Evolutionary conservation across 2,329 filamentous ascomycete genomes (phyloP), one percentile per base, ranked within the genome.

Genomic region (Penicillium sp.): DNA sequence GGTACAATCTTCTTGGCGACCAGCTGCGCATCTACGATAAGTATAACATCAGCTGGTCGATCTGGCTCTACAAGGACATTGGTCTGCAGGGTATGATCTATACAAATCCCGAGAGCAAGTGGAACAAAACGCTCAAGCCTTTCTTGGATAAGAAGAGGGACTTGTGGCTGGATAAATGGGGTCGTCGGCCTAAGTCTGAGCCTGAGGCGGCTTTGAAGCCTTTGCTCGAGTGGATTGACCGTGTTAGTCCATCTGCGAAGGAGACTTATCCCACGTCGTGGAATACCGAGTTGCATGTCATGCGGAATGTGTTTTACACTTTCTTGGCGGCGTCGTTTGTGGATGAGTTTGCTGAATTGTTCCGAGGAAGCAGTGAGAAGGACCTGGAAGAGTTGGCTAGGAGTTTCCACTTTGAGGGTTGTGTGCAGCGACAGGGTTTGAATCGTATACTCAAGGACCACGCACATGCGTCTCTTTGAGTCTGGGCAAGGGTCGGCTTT

Each of bases 21-120:
- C 80, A 82, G 64, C 68, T 84, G 31, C 68, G 70, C 11, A 79
- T 84, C 41, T 85, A 85, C 65, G 77, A 80, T 51, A 77, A 79
- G 67, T 69, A 81, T 57, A 69, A 77, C 48, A 81, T 82, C 36
- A 75, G 77, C 52, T 87, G 84, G 85, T 81, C 74, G 15, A 87
- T 87, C 64, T 85, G 82, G 82, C 69, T 82, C 0, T 84, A 83
- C 69, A 85, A 84, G 66, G 82, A 85, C 57, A 79, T 84, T 39
- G 81, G 82, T 0, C 76, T 81, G 44, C 81, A 84, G 67, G 82
- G 82, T 6, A 83, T 85, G 81, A 72, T 82, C 0, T 79, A 82
- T 58, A 72, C 79, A 0, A 72, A 74, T 34, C 78, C 79, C 0
- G 68, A 78, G 11, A 79, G 75, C 8, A 62, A 74, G 2, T 84